A percentile compares a stretch with the other conserved stretches of the same genome.
Conservation (phyloP, 1,284 basidiomycete genomes). For the Rhizoctonia solani region DNA sequence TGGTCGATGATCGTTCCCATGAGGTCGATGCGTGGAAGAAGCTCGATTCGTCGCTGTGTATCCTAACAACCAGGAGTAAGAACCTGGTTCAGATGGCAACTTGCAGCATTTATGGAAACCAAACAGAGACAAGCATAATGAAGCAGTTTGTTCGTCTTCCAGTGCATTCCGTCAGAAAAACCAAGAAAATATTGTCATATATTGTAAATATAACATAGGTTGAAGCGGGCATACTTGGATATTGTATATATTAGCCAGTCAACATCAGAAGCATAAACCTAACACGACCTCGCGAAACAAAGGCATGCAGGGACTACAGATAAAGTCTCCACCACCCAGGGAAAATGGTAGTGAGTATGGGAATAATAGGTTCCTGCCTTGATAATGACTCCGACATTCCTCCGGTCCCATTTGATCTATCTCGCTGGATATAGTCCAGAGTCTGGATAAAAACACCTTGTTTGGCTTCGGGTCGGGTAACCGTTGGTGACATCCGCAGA, state of each 20-base stretch:
- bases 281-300: not conserved
- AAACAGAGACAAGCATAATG: not conserved
- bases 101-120: not conserved
- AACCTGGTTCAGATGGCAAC: too few species aligned
- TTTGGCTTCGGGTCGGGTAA: not conserved
- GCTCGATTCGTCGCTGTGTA: not conserved
- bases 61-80: not conserved
- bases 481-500: slow-evolving; percentile 12
- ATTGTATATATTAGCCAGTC: not conserved
- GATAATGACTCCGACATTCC: slow-evolving; percentile 8
- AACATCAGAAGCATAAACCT: not conserved
- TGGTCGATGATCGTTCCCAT: not conserved
- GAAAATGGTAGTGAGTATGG: slow-evolving; percentile 15
- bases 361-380: not conserved
- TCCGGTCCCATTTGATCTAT: not conserved
- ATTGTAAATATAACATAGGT: too few species aligned
- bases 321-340: slow-evolving; percentile 29
- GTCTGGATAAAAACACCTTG: not conserved
- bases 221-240: too few species aligned
- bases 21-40: not conserved
- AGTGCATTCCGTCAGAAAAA: not conserved
- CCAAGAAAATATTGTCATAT: not conserved
- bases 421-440: not conserved
- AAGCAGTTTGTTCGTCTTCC: not conserved
- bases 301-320: not conserved